A percentile compares a stretch with the other conserved stretches of the same genome.
phyloP scores from a whole-genome alignment of 106 monocot species.

The Dendrobium nobile region DNA sequence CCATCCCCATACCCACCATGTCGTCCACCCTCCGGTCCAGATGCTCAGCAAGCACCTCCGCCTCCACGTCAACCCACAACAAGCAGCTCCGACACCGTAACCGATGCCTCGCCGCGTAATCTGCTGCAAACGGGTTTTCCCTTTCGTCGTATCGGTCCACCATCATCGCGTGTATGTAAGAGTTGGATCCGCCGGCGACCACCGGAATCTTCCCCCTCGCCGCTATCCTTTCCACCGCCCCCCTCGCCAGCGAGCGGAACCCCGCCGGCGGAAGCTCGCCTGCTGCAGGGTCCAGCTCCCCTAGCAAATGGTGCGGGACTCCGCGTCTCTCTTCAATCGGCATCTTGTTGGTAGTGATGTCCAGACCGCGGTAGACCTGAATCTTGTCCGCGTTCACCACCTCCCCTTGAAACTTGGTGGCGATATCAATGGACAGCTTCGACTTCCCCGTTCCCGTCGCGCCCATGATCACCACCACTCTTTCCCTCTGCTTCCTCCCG shows the following conservation, averaged over 20 bases:
- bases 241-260: conserved; percentile 45
- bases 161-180: conserved; percentile 56
- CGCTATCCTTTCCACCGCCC: conserved; percentile 28
- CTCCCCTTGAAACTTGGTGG: conserved; percentile 35
- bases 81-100: conserved; percentile 52
- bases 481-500: conserved; percentile 6
- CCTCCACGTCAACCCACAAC: conserved; percentile 72
- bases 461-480: conserved; percentile 71
- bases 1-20: conserved; percentile 73
- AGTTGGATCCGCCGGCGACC: conserved; percentile 91
- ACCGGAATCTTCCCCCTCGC: conserved; percentile 41
- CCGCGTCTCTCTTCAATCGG: conserved; percentile 40
- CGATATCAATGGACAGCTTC: conserved; percentile 82
- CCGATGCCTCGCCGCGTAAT: conserved; percentile 1
- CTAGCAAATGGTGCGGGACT: conserved; percentile 85
- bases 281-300: conserved; percentile 39
- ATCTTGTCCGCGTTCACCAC: conserved; percentile 92
- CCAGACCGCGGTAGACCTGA: conserved; percentile 79
- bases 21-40: conserved; percentile 88
- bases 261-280: conserved; percentile 49
- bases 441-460: conserved; percentile 92
- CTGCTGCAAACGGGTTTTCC: conserved; percentile 26
- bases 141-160: conserved; percentile 14
- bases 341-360: conserved; percentile 91
- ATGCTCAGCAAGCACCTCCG: conserved; percentile 43